Conservation (phyloP, 2,329 filamentous ascomycete species). For the Phyllosticta citrichinensis region DNA sequence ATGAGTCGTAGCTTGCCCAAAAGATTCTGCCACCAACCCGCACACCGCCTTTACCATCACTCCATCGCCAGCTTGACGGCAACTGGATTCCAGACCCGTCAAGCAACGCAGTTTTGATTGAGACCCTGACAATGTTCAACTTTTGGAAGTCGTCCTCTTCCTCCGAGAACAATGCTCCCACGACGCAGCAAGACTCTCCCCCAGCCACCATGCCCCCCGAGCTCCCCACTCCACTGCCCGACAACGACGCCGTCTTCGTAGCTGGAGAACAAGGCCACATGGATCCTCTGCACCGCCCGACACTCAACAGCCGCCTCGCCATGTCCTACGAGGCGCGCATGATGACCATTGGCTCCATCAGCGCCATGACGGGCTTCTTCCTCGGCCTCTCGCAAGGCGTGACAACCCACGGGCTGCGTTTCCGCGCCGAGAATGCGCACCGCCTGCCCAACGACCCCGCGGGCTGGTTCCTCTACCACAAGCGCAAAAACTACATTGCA, state of each 20-base stretch:
- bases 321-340: conserved; percentile 57
- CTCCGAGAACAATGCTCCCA: background rate
- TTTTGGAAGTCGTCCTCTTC: background rate
- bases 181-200: background rate
- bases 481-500: conserved; percentile 88
- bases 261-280: background rate
- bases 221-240: background rate
- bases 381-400: conserved; percentile 66
- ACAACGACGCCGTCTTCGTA: background rate
- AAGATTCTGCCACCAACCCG: conserved; percentile 6
- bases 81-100: background rate
- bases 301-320: conserved; percentile 38
- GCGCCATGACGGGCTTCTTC: conserved; percentile 57
- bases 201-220: background rate
- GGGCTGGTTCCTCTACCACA: conserved; percentile 98
- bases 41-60: background rate
- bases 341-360: conserved; percentile 46
- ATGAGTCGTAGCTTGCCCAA: conserved; percentile 9
- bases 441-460: conserved; percentile 71
- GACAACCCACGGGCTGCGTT: conserved; percentile 65
- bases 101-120: background rate
- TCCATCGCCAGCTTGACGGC: background rate
- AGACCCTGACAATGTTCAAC: background rate
- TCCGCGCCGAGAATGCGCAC: conserved; percentile 93
- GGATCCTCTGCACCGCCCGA: background rate